Base-by-base conservation (phyloP, 805 yeast genomes). In the Diddensiella santjacobensis region DNA sequence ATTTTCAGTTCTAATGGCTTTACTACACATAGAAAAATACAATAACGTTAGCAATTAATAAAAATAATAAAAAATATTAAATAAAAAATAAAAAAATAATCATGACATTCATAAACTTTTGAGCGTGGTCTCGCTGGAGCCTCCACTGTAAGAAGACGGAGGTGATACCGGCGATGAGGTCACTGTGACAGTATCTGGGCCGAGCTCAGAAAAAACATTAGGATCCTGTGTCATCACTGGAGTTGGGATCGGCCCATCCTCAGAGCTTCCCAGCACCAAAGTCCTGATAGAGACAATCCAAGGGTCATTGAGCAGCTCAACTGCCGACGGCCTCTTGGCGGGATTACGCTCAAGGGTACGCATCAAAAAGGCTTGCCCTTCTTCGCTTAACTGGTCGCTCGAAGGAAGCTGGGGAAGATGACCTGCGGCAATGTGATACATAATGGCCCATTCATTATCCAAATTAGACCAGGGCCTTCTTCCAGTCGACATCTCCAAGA, bases 401-500 rank as follows among this genome's bases (percentile, higher is more conserved):
- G 80, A 65, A 3, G 99, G 99, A 45, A 91, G 71, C 58, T 79
- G 88, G 0, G 99, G 99, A 50, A 80, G 74, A 62, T 87, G 93
- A 1, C 96, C 96, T 2, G 96, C 95, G 0, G 97, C 98, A 61
- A 93, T 93, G 64, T 88, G 96, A 62, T 90, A 93, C 98, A 93
- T 91, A 44, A 93, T 87, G 1, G 98, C 96, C 95, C 95, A 93
- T 63, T 91, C 98, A 62, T 93, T 93, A 61, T 93, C 99, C 52
- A 89, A 72, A 65, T 88, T 86, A 13, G 95, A 85, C 99, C 99
- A 93, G 3, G 99, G 99, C 50, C 96, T 74, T 55, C 89, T 74
- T 11, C 99, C 99, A 0, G 98, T 90, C 1, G 91, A 87, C 98
- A 93, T 93, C 64, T 93, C 98, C 40, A 91, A 66, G 2, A 93